Evolutionary conservation across 179 eudicot species (phyloP).

Genomic region (Gypsophila paniculata): DNA sequence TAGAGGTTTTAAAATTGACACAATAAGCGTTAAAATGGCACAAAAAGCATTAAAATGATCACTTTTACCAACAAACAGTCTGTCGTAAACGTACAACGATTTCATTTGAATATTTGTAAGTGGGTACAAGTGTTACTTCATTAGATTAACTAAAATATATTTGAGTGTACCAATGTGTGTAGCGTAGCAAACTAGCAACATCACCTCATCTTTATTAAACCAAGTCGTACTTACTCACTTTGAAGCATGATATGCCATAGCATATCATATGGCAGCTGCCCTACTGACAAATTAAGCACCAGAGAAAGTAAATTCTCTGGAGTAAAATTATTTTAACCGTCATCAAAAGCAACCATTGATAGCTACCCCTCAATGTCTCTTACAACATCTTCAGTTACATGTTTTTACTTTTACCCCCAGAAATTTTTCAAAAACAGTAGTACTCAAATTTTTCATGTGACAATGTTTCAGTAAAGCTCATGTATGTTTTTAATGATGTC

Average conservation of each 20-base stretch:
- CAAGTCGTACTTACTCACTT: slow-evolving; percentile 17
- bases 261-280: not conserved
- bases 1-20: no score
- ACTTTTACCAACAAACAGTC: no score
- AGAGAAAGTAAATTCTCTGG: slow-evolving; percentile 19
- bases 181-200: slow-evolving; percentile 11
- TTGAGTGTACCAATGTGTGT: no score
- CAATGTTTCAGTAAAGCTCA: not conserved
- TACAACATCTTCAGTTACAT: not conserved
- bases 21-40: no score
- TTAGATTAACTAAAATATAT: no score
- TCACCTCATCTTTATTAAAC: slow-evolving; percentile 20
- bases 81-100: no score
- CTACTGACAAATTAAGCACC: slow-evolving; percentile 9
- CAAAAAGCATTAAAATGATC: no score
- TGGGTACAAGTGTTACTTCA: no score
- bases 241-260: slow-evolving; percentile 24
- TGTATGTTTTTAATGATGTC: slow-evolving; percentile 8
- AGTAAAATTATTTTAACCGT: slow-evolving; percentile 5
- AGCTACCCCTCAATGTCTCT: slow-evolving; percentile 20
- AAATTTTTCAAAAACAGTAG: no score
- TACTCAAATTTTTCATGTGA: not conserved
- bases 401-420: slow-evolving; percentile 2
- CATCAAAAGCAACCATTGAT: slow-evolving; percentile 16
- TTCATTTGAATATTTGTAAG: no score